Evolutionary conservation across 2,329 filamentous ascomycete genomes (phyloP).

Genomic region (Fusarium duplospermum): DNA sequence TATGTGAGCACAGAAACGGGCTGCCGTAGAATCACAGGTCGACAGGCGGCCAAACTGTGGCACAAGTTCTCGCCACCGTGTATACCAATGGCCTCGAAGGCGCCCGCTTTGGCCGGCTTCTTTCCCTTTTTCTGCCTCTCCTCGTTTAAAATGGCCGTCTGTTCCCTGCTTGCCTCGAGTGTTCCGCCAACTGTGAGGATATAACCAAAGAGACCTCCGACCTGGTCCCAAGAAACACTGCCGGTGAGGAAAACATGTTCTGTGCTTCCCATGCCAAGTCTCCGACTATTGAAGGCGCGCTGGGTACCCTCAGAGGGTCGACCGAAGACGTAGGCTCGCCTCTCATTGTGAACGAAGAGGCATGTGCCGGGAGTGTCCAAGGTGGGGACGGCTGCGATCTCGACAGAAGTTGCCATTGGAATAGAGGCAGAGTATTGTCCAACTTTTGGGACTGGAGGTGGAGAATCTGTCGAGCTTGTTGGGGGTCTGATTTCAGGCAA

Average conservation of each 20-base stretch:
- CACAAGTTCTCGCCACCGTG: slow-evolving; percentile 85
- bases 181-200: slow-evolving; percentile 85
- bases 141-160: slow-evolving; percentile 53
- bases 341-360: slow-evolving; percentile 82
- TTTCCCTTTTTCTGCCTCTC: slow-evolving; percentile 54
- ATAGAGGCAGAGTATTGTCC: background rate
- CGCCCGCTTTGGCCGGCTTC: slow-evolving; percentile 39
- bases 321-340: slow-evolving; percentile 87
- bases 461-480: background rate
- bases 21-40: slow-evolving; percentile 87
- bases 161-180: slow-evolving; percentile 60
- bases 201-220: slow-evolving; percentile 86
- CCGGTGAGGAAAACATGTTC: slow-evolving; percentile 88
- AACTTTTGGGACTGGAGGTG: background rate
- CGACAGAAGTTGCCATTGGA: slow-evolving; percentile 78
- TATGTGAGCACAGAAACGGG: slow-evolving; percentile 78
- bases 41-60: slow-evolving; percentile 83
- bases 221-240: slow-evolving; percentile 77
- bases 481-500: background rate
- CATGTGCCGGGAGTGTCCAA: slow-evolving; percentile 87
- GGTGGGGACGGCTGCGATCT: slow-evolving; percentile 85
- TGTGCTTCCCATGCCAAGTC: slow-evolving; percentile 71
- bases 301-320: slow-evolving; percentile 87
- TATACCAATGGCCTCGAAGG: slow-evolving; percentile 65
- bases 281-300: slow-evolving; percentile 77